Evolutionary conservation across 306 rosid genomes (phyloP), one percentile per base, ranked within the genome.

Genomic region (Quercus suber): DNA sequence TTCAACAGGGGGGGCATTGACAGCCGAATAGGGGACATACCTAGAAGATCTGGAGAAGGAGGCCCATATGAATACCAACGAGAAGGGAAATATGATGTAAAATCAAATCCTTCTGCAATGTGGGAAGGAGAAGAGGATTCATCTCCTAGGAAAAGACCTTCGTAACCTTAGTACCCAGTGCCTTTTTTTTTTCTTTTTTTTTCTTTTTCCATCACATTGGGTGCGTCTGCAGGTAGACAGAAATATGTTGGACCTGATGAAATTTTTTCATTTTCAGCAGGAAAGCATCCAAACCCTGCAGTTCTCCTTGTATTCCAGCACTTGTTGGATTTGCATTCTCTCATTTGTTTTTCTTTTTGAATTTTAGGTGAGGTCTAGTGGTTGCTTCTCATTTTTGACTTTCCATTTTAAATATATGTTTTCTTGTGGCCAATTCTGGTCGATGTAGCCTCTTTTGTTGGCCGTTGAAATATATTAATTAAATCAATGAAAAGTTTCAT

Each of bases 1-100:
- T 63, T 27, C 69, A 63, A 28, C 69, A 63, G 69, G 69, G 69
- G 69, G 69, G 69, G 69, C 69, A 63, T 63, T 1, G 69, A 28
- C 20, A 28, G 5, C 43, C 37, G 41, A 63, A 28, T 63, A 63
- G 69, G 69, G 3, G 69, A 63, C n/a, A 19, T 14, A 27, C 41
- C 69, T 63, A 63, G 69, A 63, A 63, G 69, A 28, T 63, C 69
- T 0, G 69, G 37, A 63, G 69, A 12, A 27, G 69, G 43, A 13
- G 69, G 41, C 37, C 69, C 43, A 28, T 28, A 63, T 63, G 69
- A 28, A 28, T 63, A 5, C 69, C 69, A 63, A 28, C 69, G 69
- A 63, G 37, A 63, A 14, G 69, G 69, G 41, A 63, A 63, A 63
- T 63, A 28, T 63, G 69, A 63, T 63, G 69, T 28, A 27, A 63